A percentile compares a stretch with the other conserved stretches of the same genome.
Evolutionary conservation across 306 rosid species (phyloP).

Genomic region (Nissolia schottii): DNA sequence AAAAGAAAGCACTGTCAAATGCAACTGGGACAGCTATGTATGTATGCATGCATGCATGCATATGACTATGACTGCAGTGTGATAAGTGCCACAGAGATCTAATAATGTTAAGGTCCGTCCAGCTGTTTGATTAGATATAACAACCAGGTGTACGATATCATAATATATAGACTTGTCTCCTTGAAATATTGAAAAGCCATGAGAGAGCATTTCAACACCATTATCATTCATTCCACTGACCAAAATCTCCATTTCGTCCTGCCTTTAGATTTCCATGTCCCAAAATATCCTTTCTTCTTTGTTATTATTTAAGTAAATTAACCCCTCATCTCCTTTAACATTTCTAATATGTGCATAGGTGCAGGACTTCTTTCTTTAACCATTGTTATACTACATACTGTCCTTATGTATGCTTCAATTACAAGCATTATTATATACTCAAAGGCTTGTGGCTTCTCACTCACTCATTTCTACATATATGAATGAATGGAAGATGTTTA

Average conservation of each 20-base stretch:
- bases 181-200: constrained; percentile 30
- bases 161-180: constrained; percentile 30
- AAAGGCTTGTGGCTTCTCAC: neutral
- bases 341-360: constrained; percentile 25
- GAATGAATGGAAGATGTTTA: neutral
- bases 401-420: neutral
- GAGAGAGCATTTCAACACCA: constrained; percentile 37
- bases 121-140: constrained; percentile 59
- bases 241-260: constrained; percentile 34
- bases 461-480: too few species aligned
- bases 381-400: neutral
- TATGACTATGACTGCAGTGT: neutral
- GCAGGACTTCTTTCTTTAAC: neutral
- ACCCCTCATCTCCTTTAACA: neutral
- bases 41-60: too few species aligned
- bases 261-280: constrained; percentile 43
- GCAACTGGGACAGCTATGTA: constrained; percentile 6
- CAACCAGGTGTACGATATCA: neutral
- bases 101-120: constrained; percentile 21
- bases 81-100: neutral
- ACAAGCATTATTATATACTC: neutral
- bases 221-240: constrained; percentile 25
- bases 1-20: too few species aligned
- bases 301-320: neutral
- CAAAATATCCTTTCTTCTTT: neutral